Evolutionary conservation across 2,329 filamentous ascomycete species (phyloP), one percentile per base, ranked within the genome.

Genomic region (Nannizzia gypsea): DNA sequence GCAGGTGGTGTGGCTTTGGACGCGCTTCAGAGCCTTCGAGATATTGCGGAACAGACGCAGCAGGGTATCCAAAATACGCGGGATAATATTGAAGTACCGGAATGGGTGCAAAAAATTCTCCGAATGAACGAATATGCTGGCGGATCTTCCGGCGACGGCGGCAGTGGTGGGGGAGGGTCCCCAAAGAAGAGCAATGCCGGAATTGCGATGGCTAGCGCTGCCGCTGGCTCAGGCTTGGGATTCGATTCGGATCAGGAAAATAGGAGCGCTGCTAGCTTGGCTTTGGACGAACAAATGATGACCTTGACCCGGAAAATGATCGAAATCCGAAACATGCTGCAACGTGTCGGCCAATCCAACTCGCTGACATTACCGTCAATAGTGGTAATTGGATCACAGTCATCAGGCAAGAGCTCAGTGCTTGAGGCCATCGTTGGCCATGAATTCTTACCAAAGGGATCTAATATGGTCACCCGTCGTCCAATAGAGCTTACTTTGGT

Each of bases 231-330:
- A 15, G 89, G 89, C 0, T 90, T 95, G 70, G 89, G 87, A 40
- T 87, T 91, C 67, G 85, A 89, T 22, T 82, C 84, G 1, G 75
- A 78, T 2, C 80, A 82, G 42, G 58, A 60, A 11, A 73, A 79
- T 3, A 79, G 84, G 59, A 77, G 79, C 6, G 78, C 76, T 20
- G 83, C 86, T 60, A 84, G 88, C 68, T 80, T 81, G 56, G 89
- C 90, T 17, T 84, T 85, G 67, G 93, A 99, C 68, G 93, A 99
- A 71, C 93, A 99, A 74, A 99, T 99, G 92, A 99, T 99, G 93
- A 81, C 96, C 66, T 78, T 99, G 69, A 99, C 95, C 1, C 92
- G 93, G 77, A 97, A 97, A 77, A 99, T 99, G 93, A 99, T 99
- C 69, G 93, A 99, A 77, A 97, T 99, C 60, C 82, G 95, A 66